phyloP scores from a whole-genome alignment of 805 yeast genomes.

The Saccharomycopsis sp. region DNA sequence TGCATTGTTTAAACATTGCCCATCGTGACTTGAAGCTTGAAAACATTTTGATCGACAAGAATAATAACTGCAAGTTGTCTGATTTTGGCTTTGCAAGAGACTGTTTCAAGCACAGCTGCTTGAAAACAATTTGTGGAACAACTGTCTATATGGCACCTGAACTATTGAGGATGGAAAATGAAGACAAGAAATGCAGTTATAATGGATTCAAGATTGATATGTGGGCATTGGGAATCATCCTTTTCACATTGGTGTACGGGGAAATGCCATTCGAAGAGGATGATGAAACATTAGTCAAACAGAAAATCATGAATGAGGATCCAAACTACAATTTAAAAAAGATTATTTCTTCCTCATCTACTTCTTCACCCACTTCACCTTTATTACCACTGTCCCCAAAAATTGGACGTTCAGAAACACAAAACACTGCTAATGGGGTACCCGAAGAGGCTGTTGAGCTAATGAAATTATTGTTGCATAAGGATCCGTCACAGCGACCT shows the following conservation, averaged over 20 bases:
- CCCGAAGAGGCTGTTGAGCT: slow-evolving; percentile 44
- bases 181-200: too few relatives aligned
- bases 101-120: slow-evolving; percentile 41
- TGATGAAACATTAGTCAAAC: slow-evolving; percentile 52
- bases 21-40: slow-evolving; percentile 84
- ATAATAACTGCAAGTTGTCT: slow-evolving; percentile 60
- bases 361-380: background rate
- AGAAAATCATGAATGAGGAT: slow-evolving; percentile 52
- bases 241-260: slow-evolving; percentile 78
- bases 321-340: slow-evolving; percentile 40
- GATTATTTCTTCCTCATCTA: background rate
- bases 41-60: slow-evolving; percentile 55
- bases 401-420: background rate
- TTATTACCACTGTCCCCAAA: background rate
- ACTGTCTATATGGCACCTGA: slow-evolving; percentile 97
- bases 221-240: slow-evolving; percentile 87
- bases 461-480: slow-evolving; percentile 46
- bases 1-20: slow-evolving; percentile 68
- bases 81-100: slow-evolving; percentile 95
- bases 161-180: slow-evolving; percentile 45
- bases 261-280: slow-evolving; percentile 88
- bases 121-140: slow-evolving; percentile 89
- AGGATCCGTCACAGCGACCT: slow-evolving; percentile 61
- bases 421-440: slow-evolving; percentile 28
- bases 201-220: slow-evolving; percentile 76